Evolutionary conservation across 78 protist genomes (phyloP), one percentile per base, ranked within the genome.

Genomic region (Cavenderia fasciculata): DNA sequence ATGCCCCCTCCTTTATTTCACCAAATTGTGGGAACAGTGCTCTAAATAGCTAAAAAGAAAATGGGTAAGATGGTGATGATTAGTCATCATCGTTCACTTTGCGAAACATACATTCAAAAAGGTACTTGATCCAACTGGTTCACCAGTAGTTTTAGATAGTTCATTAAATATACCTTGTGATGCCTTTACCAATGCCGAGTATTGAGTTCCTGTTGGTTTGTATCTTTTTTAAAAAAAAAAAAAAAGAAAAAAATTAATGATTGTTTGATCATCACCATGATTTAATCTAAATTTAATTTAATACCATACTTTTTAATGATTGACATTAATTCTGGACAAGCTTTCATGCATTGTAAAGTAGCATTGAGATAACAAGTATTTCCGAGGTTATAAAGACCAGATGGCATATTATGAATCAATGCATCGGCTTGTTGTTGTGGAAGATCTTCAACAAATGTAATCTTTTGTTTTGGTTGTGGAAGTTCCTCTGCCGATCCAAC

Each of bases 11-110:
- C n/a, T 68, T 41, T 12, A 59, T 54, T 72, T 95, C 91, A 6
- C 95, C 88, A 78, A 96, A 96, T 72, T 82, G 92, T 52, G 97
- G 96, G 68, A 74, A 73, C 18, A 47, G 19, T 25, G 18, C 36
- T 66, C 78, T 78, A 46, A 76, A 76, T 41, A 52, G 14, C 69
- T 59, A 49, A 4, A 44, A 33, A 18, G 56, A 18, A 18, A 54
- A 40, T 23, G 4, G 56, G 4, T 12, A 66, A n/a, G 14, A 74
- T 51, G 27, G 25, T 21, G 1, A 54, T 51, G 54, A 46, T 16
- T 63, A 34, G 43, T 4, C 38, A 40, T 10, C 40, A 59, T 70
- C 2, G 57, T 59, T 51, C 23, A 1, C 8, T 68, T 40, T 23
- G 54, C n/a, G 31, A 2, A 31, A 19, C 52, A 29, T 65, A 71